Evolutionary conservation across 495 filamentous ascomycete species (phyloP).

Genomic region (Neurospora sp.): DNA sequence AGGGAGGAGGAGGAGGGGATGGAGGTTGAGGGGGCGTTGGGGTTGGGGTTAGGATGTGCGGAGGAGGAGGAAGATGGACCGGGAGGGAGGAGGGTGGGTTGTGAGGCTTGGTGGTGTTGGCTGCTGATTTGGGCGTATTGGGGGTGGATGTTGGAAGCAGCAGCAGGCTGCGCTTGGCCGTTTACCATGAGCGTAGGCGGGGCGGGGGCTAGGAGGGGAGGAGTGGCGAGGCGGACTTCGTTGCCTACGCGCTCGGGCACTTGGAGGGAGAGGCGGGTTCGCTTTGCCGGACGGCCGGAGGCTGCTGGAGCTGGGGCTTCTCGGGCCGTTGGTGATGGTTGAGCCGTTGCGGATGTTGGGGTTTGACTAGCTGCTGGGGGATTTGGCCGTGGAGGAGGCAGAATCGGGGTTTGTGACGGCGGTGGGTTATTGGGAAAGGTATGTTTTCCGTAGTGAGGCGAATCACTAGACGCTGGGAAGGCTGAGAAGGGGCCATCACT

Average conservation of each 20-base stretch:
- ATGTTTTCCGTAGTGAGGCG: constrained; percentile 20
- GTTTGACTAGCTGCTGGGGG: constrained; percentile 7
- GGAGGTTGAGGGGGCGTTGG: neutral
- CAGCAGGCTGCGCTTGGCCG: constrained; percentile 32
- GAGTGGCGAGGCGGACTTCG: constrained; percentile 68
- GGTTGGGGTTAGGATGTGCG: neutral
- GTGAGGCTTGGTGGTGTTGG: neutral
- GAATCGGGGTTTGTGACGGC: constrained; percentile 22
- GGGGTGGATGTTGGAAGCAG: constrained; percentile 7
- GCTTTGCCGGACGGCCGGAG: constrained; percentile 28
- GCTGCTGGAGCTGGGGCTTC: constrained; percentile 13
- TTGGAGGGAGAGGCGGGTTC: constrained; percentile 61
- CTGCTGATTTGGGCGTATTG: neutral
- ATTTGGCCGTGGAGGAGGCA: neutral
- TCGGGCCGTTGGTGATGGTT: constrained; percentile 4
- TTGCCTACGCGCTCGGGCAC: constrained; percentile 68
- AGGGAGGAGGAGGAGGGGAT: neutral
- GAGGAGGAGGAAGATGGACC: neutral
- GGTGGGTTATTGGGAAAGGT: constrained; percentile 24
- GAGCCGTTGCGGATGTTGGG: constrained; percentile 7
- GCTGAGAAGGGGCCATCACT: constrained; percentile 77
- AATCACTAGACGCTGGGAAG: constrained; percentile 62
- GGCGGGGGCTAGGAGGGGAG: constrained; percentile 31
- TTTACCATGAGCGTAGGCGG: constrained; percentile 52
- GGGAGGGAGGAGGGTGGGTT: neutral